Evolutionary conservation across 1,284 basidiomycete genomes (phyloP), one percentile per base, ranked within the genome.

Genomic region (Ganoderma lingzhi): DNA sequence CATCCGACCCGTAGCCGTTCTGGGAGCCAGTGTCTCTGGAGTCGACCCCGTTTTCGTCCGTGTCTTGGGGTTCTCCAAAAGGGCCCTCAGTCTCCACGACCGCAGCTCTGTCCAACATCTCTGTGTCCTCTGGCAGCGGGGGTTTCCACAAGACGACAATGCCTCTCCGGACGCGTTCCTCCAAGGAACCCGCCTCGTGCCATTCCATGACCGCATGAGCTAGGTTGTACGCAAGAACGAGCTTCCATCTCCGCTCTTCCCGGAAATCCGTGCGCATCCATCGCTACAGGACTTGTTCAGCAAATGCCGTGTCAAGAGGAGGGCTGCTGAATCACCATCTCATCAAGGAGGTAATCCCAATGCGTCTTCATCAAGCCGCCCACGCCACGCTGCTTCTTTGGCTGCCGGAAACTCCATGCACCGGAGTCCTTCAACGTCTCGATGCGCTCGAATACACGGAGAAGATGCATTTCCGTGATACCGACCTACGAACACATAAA

Each of bases 181-280:
- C 90, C 14, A 82, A 80, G 8, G 85, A 86, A 8, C 85, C 84
- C 4, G 94, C 92, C 63, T 88, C 86, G 78, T 98, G 95, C 95
- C 96, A 99, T 73, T 95, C 93, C 14, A 93, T 86, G 15, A 95
- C 92, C 61, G 95, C 90, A 64, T 90, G 90, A 0, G 95, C 95
- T n/a, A 99, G 80, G 69, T 93, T 92, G 78, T 92, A 93, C 0
- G 97, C 97, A 23, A 96, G 79, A 0, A 93, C 91, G 44, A 94
- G 83, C 80, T 99, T 99, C 97, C 97, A 99, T 69, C 89, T 88
- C 63, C 95, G 86, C 78, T 99, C 98, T 80, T 99, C 96, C 9
- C 93, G 90, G 76, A 96, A 99, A 78, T 99, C 98, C 17, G 90
- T 90, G 61, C 96, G 93, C 87, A 99, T 92, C 98, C 97, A 99